Percentiles rank a stretch among this genome's conserved stretches.
Evolutionary conservation across 169 alveolate species (phyloP).

Genomic region (Plasmodium reichenowi): DNA sequence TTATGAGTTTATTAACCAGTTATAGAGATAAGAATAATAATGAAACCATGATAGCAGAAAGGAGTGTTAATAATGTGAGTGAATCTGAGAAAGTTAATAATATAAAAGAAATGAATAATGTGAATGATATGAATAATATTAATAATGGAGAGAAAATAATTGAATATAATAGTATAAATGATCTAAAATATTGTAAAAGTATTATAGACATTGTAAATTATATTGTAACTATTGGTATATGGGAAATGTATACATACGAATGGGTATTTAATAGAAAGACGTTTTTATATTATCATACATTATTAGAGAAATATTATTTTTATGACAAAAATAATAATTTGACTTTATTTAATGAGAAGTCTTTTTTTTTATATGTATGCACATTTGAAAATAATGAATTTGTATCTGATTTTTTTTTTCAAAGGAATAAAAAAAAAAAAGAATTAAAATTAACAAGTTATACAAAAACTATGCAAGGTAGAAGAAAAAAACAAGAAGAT

Average conservation of each 20-base stretch:
- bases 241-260: conserved; percentile 74
- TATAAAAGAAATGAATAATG: too few relatives aligned
- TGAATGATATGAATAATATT: too few relatives aligned
- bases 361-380: conserved; percentile 55
- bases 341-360: conserved; percentile 36
- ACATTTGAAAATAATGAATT: conserved; percentile 68
- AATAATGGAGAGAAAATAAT: not conserved
- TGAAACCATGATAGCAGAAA: not conserved
- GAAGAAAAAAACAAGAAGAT: conserved; percentile 72
- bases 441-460: conserved; percentile 44
- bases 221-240: conserved; percentile 38
- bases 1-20: conserved; percentile 8
- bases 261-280: conserved; percentile 66
- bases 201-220: conserved; percentile 43
- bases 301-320: conserved; percentile 40
- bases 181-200: conserved; percentile 36
- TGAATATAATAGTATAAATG: conserved; percentile 9
- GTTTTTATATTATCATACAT: conserved; percentile 46
- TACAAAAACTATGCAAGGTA: conserved; percentile 75
- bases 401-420: conserved; percentile 37
- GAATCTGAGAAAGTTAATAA: not conserved
- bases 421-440: conserved; percentile 17
- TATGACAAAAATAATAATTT: conserved; percentile 65
- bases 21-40: not conserved
- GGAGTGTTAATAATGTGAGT: not conserved